Evolutionary conservation across 202 grass and related monocot genomes (phyloP).

Genomic region (Hordeum pubiflorum): DNA sequence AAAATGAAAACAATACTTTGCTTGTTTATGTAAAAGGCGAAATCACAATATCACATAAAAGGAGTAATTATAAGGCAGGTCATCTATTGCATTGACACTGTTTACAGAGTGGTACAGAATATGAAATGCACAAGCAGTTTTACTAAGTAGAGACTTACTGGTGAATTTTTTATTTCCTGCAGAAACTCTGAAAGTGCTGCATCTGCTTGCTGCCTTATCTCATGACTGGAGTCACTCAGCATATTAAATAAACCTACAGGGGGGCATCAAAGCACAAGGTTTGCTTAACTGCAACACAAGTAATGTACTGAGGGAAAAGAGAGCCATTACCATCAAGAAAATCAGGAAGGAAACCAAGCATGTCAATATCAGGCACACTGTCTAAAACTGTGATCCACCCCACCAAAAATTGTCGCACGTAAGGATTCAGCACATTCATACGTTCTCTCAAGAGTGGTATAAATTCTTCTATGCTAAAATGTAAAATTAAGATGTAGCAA

Average conservation of each 20-base stretch:
- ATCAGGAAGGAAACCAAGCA: slow-evolving; percentile 99
- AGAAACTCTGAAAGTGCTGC: slow-evolving; percentile 98
- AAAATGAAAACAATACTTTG: background rate
- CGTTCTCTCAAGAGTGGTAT: slow-evolving; percentile 98
- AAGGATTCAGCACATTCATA: slow-evolving; percentile 98
- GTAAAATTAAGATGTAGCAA: slow-evolving; percentile 28
- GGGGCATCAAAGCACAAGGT: slow-evolving; percentile 10
- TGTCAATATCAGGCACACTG: slow-evolving; percentile 99
- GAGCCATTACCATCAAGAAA: slow-evolving; percentile 90
- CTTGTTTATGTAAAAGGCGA: background rate
- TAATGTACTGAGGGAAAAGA: slow-evolving; percentile 4
- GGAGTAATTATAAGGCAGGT: slow-evolving; percentile 1
- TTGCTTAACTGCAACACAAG: slow-evolving; percentile 17
- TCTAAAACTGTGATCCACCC: slow-evolving; percentile 99
- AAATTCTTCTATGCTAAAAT: slow-evolving; percentile 99
- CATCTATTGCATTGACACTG: background rate
- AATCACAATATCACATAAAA: background rate
- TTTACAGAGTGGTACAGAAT: background rate
- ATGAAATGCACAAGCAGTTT: background rate
- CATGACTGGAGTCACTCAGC: slow-evolving; percentile 90
- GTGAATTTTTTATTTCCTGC: slow-evolving; percentile 99
- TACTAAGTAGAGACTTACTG: slow-evolving; percentile 53
- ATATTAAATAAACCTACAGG: slow-evolving; percentile 91
- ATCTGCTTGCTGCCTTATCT: slow-evolving; percentile 99
- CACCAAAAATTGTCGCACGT: slow-evolving; percentile 96